A percentile compares a stretch with the other conserved stretches of the same genome.
phyloP scores from a whole-genome alignment of 116 monocot genomes.

The Iris pallida region DNA sequence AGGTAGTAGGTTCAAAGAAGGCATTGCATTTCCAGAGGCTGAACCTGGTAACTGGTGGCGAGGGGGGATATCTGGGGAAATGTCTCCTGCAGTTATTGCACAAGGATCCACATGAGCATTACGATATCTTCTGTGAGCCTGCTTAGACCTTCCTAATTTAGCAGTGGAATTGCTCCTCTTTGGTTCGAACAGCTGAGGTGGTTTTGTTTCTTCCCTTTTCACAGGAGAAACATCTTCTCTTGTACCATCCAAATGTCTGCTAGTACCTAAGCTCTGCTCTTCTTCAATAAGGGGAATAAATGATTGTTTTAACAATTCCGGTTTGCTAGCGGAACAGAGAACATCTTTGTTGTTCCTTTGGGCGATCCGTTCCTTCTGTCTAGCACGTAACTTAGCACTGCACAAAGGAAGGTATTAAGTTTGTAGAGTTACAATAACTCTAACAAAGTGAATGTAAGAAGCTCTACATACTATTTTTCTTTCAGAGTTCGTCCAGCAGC shows the following conservation, averaged over 20 bases:
- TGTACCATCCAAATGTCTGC: constrained; percentile 10
- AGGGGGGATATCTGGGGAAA: constrained; percentile 28
- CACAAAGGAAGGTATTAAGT: constrained; percentile 16
- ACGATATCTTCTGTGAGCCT: constrained; percentile 33
- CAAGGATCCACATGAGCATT: constrained; percentile 38
- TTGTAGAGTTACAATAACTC: constrained; percentile 1
- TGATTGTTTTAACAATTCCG: constrained; percentile 20
- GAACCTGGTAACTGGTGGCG: constrained; percentile 21
- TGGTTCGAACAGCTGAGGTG: constrained; percentile 26
- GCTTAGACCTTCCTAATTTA: constrained; percentile 33
- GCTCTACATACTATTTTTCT: constrained; percentile 73
- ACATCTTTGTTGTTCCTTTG: constrained; percentile 29
- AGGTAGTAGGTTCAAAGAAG: constrained; percentile 47
- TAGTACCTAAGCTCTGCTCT: constrained; percentile 12
- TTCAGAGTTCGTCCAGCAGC: constrained; percentile 82
- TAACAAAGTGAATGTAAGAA: background rate
- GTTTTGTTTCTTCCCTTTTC: constrained; percentile 27
- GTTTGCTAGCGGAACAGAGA: constrained; percentile 20
- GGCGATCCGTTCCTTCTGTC: constrained; percentile 84
- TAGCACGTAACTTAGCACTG: constrained; percentile 77
- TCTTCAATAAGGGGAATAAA: constrained; percentile 13
- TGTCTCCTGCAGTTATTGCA: constrained; percentile 21
- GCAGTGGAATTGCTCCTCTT: constrained; percentile 15
- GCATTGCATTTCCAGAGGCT: constrained; percentile 21
- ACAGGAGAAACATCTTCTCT: constrained; percentile 17